Evolutionary conservation across 2,329 filamentous ascomycete species (phyloP).

Genomic region (Rhynchosporium secalis): DNA sequence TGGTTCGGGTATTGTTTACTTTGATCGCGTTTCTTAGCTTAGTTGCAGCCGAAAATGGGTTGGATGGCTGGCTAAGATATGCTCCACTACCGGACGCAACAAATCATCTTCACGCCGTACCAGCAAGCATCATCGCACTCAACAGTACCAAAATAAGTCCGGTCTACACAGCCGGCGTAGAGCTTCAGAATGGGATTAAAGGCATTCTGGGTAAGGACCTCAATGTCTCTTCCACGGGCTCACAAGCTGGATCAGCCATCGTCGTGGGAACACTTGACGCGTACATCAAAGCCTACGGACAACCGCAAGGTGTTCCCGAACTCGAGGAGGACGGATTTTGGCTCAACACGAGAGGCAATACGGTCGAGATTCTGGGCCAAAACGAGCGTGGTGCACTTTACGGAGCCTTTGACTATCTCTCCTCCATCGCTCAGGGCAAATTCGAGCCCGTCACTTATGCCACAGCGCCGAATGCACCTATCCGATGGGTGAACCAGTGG

Average conservation of each 20-base stretch:
- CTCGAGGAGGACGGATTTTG: slow-evolving; percentile 62
- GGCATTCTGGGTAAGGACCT: slow-evolving; percentile 56
- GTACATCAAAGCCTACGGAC: slow-evolving; percentile 43
- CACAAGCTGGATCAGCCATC: slow-evolving; percentile 39
- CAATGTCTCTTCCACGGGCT: slow-evolving; percentile 36
- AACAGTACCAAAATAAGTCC: slow-evolving; percentile 56
- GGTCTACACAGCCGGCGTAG: slow-evolving; percentile 58
- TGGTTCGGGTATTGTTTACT: slow-evolving; percentile 2
- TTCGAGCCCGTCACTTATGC: slow-evolving; percentile 49
- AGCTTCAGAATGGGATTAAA: slow-evolving; percentile 57
- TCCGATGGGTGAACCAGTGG: slow-evolving; percentile 74
- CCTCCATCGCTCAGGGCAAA: slow-evolving; percentile 61
- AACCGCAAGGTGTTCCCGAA: slow-evolving; percentile 40
- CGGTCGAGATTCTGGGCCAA: slow-evolving; percentile 60
- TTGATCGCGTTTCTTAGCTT: slow-evolving; percentile 1
- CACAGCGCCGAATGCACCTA: slow-evolving; percentile 58
- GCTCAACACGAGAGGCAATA: slow-evolving; percentile 49
- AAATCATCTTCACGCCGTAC: slow-evolving; percentile 42
- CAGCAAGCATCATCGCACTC: slow-evolving; percentile 52
- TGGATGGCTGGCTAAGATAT: slow-evolving; percentile 65
- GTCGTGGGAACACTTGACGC: slow-evolving; percentile 51
- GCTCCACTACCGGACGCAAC: slow-evolving; percentile 50
- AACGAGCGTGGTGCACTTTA: slow-evolving; percentile 70
- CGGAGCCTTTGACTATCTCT: slow-evolving; percentile 68
- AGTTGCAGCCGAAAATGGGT: slow-evolving; percentile 55